Evolutionary conservation across 805 yeast species (phyloP), one percentile per base, ranked within the genome.

Genomic region (Ogataea thermomethanolica): DNA sequence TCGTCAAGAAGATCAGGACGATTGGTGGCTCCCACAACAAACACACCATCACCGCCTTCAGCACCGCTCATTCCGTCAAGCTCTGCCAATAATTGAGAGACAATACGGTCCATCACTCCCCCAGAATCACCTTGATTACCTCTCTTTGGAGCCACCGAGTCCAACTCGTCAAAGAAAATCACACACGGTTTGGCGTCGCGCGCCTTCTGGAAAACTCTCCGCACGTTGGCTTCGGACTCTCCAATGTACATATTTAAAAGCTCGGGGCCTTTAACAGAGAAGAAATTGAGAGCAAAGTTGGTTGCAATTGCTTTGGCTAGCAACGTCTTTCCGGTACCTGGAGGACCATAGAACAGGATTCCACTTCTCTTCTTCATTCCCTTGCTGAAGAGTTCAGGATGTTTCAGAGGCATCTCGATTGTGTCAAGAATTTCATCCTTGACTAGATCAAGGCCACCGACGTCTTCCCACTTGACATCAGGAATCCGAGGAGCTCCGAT

Each of bases 121-220:
- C 98, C 98, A 2, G 97, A 89, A 62, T 93, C 99, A 17, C 99
- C 98, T 58, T 93, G 97, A 59, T 91, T 90, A 22, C 99, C 99
- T 69, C 98, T 80, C 61, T 93, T 91, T 2, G 98, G 98, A 0
- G 99, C 99, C 1, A 93, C 97, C 1, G 97, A 89, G 65, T 93
- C 99, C 64, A 93, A 73, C 65, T 93, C 99, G 66, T 93, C 99
- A 58, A 93, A 93, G 63, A 93, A 93, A 12, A 93, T 89, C 13
- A 93, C 97, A 69, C 99, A 93, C 1, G 99, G 99, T 59, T 83
- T 85, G 10, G 98, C 96, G 62, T 93, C 99, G 39, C 98, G 71
- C 0, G 98, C 98, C 50, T 76, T 79, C 62, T 91, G 96, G 62
- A 93, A 93, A 1, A 93, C 96, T 37, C 87, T 74, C 44, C 99